phyloP scores from a whole-genome alignment of 2,329 filamentous ascomycete genomes.

The Diaporthe citrichinensis region DNA sequence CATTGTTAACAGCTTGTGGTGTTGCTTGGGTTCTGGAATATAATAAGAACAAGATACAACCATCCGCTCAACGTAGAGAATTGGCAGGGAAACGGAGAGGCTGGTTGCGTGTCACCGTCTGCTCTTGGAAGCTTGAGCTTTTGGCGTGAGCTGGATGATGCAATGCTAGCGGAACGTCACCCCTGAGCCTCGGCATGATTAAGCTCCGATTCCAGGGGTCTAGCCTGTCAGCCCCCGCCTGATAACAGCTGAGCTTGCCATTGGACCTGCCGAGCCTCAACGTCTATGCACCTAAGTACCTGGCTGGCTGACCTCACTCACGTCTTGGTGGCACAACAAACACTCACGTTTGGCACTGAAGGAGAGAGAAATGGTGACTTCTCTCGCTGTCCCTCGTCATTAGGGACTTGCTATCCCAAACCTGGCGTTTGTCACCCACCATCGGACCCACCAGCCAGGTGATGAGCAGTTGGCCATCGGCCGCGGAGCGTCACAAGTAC shows the following conservation, averaged over 20 bases:
- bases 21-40: neutral
- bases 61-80: too few species aligned
- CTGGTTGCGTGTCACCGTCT: too few species aligned
- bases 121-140: neutral
- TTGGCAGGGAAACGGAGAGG: neutral
- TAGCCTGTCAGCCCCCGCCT: neutral
- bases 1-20: conserved; percentile 22
- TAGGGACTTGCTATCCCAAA: too few species aligned
- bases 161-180: neutral
- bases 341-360: too few species aligned
- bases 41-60: accelerated
- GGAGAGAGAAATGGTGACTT: too few species aligned
- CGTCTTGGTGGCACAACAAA: too few species aligned
- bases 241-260: conserved; percentile 2
- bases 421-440: too few species aligned
- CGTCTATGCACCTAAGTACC: too few species aligned
- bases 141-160: conserved; percentile 1
- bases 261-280: neutral
- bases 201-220: conserved; percentile 18
- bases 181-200: conserved; percentile 9
- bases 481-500: too few species aligned
- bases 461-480: too few species aligned
- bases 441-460: too few species aligned
- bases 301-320: neutral
- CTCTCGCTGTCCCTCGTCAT: too few species aligned